phyloP scores from a whole-genome alignment of 441 rosid genomes.

The Sinapis alba region DNA sequence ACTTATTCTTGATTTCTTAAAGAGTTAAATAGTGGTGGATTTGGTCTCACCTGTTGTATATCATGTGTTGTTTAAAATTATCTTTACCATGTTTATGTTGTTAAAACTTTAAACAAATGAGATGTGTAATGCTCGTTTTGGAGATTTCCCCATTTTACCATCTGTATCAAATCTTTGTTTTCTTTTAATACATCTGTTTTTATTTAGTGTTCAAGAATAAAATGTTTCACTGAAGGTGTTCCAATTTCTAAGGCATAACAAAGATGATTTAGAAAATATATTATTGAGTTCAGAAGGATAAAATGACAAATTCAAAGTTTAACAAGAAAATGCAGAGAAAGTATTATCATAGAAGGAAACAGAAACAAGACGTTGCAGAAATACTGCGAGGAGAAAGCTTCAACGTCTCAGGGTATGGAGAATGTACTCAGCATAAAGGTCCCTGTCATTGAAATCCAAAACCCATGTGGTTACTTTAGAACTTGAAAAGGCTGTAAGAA shows the following conservation, averaged over 20 bases:
- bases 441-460: conserved; percentile 53
- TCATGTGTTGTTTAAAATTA: neutral
- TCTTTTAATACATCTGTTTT: neutral
- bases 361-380: conserved; percentile 6
- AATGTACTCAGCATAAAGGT: conserved; percentile 92
- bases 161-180: neutral
- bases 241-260: neutral
- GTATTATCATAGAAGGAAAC: conserved; percentile 25
- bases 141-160: neutral
- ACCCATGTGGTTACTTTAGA: neutral
- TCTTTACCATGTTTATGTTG: neutral
- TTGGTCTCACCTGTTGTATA: neutral
- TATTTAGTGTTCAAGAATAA: neutral
- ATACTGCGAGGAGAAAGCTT: conserved; percentile 2
- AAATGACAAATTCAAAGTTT: conserved; percentile 4
- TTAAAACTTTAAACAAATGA: neutral
- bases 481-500: neutral
- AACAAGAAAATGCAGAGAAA: conserved; percentile 13
- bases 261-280: neutral
- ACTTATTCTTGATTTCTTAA: conserved; percentile 44
- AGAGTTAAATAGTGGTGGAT: neutral
- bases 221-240: neutral
- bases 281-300: conserved; percentile 7
- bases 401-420: conserved; percentile 76
- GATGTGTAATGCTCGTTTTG: neutral